A percentile compares a stretch with the other conserved stretches of the same genome.
Conservation (phyloP, 2,329 filamentous ascomycete species). For the Ceratocystis alfenasii region DNA sequence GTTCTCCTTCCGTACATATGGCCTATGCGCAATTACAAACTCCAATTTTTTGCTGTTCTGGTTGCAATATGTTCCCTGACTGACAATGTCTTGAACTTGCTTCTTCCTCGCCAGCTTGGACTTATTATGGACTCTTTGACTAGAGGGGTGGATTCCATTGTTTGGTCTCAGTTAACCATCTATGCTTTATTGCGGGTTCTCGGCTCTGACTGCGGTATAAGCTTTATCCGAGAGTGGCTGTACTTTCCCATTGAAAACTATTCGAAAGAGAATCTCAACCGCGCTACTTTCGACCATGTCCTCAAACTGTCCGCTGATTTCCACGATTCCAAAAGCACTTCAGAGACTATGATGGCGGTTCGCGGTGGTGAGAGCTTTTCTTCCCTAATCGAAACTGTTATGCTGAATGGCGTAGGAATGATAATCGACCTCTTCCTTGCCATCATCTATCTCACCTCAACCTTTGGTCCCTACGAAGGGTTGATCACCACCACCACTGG, state of each 20-base stretch:
- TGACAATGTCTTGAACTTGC: conserved; percentile 59
- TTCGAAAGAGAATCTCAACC: conserved; percentile 41
- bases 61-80: conserved; percentile 57
- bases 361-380: conserved; percentile 43
- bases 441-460: conserved; percentile 46
- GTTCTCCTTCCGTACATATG: conserved; percentile 70
- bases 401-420: conserved; percentile 48
- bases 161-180: conserved; percentile 42
- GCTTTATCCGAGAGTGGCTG: conserved; percentile 42
- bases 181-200: conserved; percentile 42
- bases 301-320: conserved; percentile 50
- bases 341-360: conserved; percentile 47
- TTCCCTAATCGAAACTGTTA: conserved; percentile 45
- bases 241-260: conserved; percentile 49
- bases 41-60: conserved; percentile 56
- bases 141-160: conserved; percentile 36
- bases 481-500: conserved; percentile 50
- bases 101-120: conserved; percentile 72
- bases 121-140: conserved; percentile 61
- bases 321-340: conserved; percentile 48
- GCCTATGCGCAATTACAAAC: conserved; percentile 52
- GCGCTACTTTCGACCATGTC: conserved; percentile 47
- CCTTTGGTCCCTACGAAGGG: conserved; percentile 49
- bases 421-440: conserved; percentile 48
- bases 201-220: conserved; percentile 44